Conservation (phyloP, 768 basidiomycete species). For the Crassisporium funariophilum region DNA sequence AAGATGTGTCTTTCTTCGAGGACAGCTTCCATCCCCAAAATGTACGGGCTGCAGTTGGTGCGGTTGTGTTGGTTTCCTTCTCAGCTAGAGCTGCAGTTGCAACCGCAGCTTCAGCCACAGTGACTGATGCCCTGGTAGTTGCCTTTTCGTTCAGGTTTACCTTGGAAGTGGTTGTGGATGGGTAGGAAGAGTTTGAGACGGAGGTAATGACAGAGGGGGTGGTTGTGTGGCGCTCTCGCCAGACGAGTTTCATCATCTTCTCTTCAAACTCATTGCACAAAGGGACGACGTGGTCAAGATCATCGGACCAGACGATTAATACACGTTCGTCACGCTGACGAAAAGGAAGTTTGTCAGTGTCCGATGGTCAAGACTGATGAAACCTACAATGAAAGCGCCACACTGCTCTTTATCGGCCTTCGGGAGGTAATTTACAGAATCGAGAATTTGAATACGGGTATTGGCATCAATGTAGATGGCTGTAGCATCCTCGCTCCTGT, state of each 20-base stretch:
- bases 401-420: slow-evolving; percentile 90
- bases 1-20: slow-evolving; percentile 35
- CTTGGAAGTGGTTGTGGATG: slow-evolving; percentile 53
- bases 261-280: slow-evolving; percentile 73
- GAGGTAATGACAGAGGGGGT: slow-evolving; percentile 42
- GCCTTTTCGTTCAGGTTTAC: slow-evolving; percentile 60
- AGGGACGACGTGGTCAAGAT: slow-evolving; percentile 77
- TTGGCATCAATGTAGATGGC: slow-evolving; percentile 74
- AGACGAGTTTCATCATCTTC: slow-evolving; percentile 60
- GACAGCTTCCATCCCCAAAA: slow-evolving; percentile 47
- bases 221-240: slow-evolving; percentile 45
- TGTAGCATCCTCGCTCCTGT: slow-evolving; percentile 57
- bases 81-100: slow-evolving; percentile 32
- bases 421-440: slow-evolving; percentile 65
- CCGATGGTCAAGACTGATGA: slow-evolving; percentile 1
- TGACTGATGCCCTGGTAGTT: slow-evolving; percentile 26
- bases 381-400: slow-evolving; percentile 79
- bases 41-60: slow-evolving; percentile 14
- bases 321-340: slow-evolving; percentile 79
- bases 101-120: slow-evolving; percentile 31
- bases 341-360: slow-evolving; percentile 10
- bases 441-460: slow-evolving; percentile 86
- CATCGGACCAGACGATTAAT: slow-evolving; percentile 83
- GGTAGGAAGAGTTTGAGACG: slow-evolving; percentile 39
- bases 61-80: slow-evolving; percentile 25